Percentiles rank a stretch among this genome's conserved stretches.
phyloP scores from a whole-genome alignment of 1,284 basidiomycete species.

The Irpex sp. region DNA sequence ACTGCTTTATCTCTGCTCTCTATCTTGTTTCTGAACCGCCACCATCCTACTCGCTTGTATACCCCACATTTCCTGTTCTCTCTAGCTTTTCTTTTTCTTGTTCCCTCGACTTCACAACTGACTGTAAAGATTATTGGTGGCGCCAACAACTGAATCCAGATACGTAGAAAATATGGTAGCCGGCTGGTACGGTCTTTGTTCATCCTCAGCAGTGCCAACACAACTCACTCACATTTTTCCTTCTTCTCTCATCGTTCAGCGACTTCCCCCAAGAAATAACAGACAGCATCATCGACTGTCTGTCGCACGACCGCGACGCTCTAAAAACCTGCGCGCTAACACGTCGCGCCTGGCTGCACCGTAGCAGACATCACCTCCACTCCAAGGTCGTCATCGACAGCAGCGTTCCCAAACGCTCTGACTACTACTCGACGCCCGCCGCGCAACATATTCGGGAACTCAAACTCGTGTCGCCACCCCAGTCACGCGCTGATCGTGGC shows the following conservation, averaged over 20 bases:
- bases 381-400: slow-evolving; percentile 6
- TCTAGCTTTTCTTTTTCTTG: neutral
- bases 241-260: neutral
- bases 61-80: neutral
- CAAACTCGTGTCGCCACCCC: slow-evolving; percentile 9
- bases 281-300: slow-evolving; percentile 15
- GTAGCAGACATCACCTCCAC: slow-evolving; percentile 11
- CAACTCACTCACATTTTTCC: neutral
- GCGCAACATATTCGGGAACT: slow-evolving; percentile 8
- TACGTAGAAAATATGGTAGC: neutral
- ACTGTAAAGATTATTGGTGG: neutral
- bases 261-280: slow-evolving; percentile 12
- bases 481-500: neutral
- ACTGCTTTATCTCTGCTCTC: neutral
- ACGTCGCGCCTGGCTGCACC: slow-evolving; percentile 10
- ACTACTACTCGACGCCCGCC: slow-evolving; percentile 9
- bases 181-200: neutral
- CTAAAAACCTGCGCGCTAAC: slow-evolving; percentile 13
- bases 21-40: neutral
- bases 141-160: neutral
- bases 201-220: neutral
- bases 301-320: slow-evolving; percentile 8
- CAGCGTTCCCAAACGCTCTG: neutral
- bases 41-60: neutral
- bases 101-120: neutral